These are phyloP conservation scores for Penicillium longicatenatum DNA, from an alignment of 495 filamentous ascomycete species.

Conservation along the genomic window DNA sequence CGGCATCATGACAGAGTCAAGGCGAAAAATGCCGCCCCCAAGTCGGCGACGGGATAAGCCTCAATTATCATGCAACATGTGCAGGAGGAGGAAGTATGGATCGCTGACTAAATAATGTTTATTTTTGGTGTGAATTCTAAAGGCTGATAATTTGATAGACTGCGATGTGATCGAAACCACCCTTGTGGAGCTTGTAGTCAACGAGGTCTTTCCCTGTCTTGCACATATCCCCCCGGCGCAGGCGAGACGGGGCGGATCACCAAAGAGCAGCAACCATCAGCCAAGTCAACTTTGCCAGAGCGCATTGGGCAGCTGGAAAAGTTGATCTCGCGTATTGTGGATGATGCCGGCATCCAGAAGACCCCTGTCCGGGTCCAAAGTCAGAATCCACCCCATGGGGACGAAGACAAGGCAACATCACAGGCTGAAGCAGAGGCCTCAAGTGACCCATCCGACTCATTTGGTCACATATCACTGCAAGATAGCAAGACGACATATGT, in stretches of 20 bases:
- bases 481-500: slow-evolving; percentile 25
- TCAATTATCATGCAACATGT: slow-evolving; percentile 35
- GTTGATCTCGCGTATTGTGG: slow-evolving; percentile 27
- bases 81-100: slow-evolving; percentile 33
- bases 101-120: background rate
- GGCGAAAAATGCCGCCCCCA: slow-evolving; percentile 19
- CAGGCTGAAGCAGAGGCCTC: slow-evolving; percentile 1
- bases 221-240: slow-evolving; percentile 21
- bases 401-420: background rate
- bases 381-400: background rate
- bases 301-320: slow-evolving; percentile 30
- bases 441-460: slow-evolving; percentile 7
- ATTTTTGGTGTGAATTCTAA: background rate
- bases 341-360: slow-evolving; percentile 15
- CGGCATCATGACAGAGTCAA: slow-evolving; percentile 7
- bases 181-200: slow-evolving; percentile 34
- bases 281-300: slow-evolving; percentile 19
- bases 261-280: background rate
- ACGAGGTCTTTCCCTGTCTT: slow-evolving; percentile 30
- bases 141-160: slow-evolving; percentile 16
- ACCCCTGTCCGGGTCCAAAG: background rate
- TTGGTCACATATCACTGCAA: slow-evolving; percentile 14
- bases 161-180: slow-evolving; percentile 31
- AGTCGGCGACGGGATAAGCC: slow-evolving; percentile 36
- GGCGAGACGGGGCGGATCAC: background rate